phyloP scores from a whole-genome alignment of 2,329 filamentous ascomycete species.

The Pseudogymnoascus sp. region DNA sequence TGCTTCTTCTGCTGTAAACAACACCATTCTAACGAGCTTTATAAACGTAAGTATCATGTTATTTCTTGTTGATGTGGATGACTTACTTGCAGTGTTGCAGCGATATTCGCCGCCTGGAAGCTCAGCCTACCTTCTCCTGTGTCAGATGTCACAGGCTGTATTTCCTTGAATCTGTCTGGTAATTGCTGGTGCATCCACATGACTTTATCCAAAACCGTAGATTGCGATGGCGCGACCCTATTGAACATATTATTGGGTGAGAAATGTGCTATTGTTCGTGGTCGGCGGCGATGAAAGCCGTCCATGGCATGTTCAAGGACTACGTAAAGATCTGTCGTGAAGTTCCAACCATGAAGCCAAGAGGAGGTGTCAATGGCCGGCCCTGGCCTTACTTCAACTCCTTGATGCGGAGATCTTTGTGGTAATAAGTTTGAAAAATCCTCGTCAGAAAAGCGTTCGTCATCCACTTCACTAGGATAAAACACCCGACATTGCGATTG shows the following conservation, averaged over 20 bases:
- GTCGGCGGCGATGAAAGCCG: constrained; percentile 15
- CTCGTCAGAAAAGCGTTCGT: constrained; percentile 36
- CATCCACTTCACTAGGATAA: constrained; percentile 43
- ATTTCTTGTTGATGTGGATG: neutral
- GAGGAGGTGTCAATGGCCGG: constrained; percentile 23
- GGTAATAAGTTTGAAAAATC: neutral
- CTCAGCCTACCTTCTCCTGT: constrained; percentile 34
- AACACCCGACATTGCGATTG: constrained; percentile 41
- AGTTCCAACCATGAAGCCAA: constrained; percentile 53
- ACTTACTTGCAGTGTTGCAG: constrained; percentile 32
- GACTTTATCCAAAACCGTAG: constrained; percentile 16
- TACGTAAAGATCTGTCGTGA: constrained; percentile 50
- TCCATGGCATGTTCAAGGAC: constrained; percentile 44
- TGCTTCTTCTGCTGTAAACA: constrained; percentile 33
- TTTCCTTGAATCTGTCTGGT: constrained; percentile 18
- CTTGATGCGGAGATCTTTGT: constrained; percentile 12
- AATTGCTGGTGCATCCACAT: constrained; percentile 18
- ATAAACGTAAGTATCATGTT: constrained; percentile 19
- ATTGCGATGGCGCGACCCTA: constrained; percentile 12
- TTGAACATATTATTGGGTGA: constrained; percentile 13
- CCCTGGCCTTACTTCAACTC: constrained; percentile 21
- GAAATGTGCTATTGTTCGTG: constrained; percentile 1
- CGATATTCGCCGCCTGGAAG: constrained; percentile 46
- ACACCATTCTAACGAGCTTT: constrained; percentile 42
- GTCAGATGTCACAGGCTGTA: constrained; percentile 23